These are phyloP conservation scores for Furcasterigmium sp. DNA, from an alignment of 2,329 filamentous ascomycete genomes.

Conservation along the genomic window DNA sequence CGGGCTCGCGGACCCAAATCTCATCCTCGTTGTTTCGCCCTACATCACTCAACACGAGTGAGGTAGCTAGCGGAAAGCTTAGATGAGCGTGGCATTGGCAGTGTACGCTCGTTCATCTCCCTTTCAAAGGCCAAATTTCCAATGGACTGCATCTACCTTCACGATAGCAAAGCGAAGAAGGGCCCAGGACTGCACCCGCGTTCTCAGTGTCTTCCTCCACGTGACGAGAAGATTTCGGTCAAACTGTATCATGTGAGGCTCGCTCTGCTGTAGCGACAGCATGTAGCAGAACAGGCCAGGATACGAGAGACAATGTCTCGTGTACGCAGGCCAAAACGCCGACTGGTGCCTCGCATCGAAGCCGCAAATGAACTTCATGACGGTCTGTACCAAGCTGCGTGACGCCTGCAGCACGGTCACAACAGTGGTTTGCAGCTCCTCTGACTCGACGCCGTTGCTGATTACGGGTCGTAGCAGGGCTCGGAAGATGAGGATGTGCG, in stretches of 20 bases:
- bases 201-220: conserved; percentile 13
- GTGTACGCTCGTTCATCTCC: too few relatives aligned
- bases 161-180: conserved; percentile 14
- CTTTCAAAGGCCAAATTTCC: too few relatives aligned
- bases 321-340: conserved; percentile 15
- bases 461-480: conserved; percentile 28
- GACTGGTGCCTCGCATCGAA: conserved; percentile 11
- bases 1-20: too few relatives aligned
- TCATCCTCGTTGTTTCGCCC: too few relatives aligned
- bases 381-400: conserved; percentile 10
- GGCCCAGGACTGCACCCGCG: conserved; percentile 14
- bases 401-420: conserved; percentile 9
- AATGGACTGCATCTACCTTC: conserved; percentile 16
- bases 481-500: conserved; percentile 36
- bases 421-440: neutral
- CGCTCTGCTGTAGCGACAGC: conserved; percentile 9
- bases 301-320: conserved; percentile 12
- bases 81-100: too few relatives aligned
- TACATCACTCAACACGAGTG: too few relatives aligned
- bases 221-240: conserved; percentile 11
- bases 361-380: conserved; percentile 11
- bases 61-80: too few relatives aligned
- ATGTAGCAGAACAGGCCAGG: conserved; percentile 14
- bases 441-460: neutral
- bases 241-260: conserved; percentile 4